Percentiles rank a stretch among this genome's conserved stretches.
Evolutionary conservation across 2,329 filamentous ascomycete genomes (phyloP).

Genomic region (Chaetomium sp.): DNA sequence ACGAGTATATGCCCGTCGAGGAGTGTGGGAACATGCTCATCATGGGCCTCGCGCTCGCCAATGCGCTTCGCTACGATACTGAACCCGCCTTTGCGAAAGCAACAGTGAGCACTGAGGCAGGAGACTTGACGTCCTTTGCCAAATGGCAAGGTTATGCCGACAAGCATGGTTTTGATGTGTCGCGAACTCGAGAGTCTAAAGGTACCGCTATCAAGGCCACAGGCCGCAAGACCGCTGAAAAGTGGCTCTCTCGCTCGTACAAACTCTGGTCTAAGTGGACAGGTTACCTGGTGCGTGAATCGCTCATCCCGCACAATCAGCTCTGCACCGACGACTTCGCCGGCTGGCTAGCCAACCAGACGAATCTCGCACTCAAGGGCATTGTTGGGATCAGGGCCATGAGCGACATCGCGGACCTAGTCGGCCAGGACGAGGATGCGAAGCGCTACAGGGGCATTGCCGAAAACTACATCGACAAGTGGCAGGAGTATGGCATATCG

Average conservation of each 20-base stretch:
- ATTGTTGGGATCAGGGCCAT: constrained; percentile 75
- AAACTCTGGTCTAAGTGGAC: constrained; percentile 63
- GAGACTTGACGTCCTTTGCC: constrained; percentile 4
- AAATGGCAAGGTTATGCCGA: constrained; percentile 19
- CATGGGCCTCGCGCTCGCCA: constrained; percentile 70
- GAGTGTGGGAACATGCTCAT: constrained; percentile 73
- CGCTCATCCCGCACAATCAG: constrained; percentile 60
- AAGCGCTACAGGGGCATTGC: constrained; percentile 49
- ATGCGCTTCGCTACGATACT: constrained; percentile 61
- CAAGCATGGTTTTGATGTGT: constrained; percentile 23
- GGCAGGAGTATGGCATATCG: constrained; percentile 64
- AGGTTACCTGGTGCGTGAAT: constrained; percentile 62
- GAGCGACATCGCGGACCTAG: constrained; percentile 57
- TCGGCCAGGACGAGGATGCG: constrained; percentile 44
- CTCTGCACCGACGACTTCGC: constrained; percentile 71
- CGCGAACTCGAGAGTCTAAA: not conserved
- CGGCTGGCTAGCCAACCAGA: constrained; percentile 63
- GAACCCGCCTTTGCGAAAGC: constrained; percentile 42
- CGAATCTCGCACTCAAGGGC: constrained; percentile 69
- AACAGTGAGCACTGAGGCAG: not conserved
- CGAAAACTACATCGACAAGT: constrained; percentile 60
- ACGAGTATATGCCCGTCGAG: constrained; percentile 71
- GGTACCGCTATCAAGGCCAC: not conserved
- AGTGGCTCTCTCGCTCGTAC: constrained; percentile 47
- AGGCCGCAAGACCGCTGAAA: constrained; percentile 21